phyloP scores from a whole-genome alignment of 176 grass and related monocot genomes.

The Panicum miliaceum region DNA sequence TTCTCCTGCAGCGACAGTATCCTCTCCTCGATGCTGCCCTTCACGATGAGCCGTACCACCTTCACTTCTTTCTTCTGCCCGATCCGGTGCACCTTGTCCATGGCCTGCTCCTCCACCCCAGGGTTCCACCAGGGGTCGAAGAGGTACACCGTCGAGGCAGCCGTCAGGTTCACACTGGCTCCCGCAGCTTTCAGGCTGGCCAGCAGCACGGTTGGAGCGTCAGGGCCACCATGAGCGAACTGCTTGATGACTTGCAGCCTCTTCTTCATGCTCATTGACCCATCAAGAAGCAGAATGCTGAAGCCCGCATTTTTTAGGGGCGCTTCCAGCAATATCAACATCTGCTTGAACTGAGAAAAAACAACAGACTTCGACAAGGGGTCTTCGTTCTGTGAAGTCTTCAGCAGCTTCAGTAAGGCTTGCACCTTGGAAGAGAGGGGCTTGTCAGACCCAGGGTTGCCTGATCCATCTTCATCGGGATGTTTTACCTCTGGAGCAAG shows the following conservation, averaged over 20 bases:
- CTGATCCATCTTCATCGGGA: conserved; percentile 58
- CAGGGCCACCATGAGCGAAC: conserved; percentile 47
- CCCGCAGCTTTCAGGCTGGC: conserved; percentile 85
- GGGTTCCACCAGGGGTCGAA: conserved; percentile 98
- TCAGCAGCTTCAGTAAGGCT: conserved; percentile 70
- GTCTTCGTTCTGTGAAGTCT: conserved; percentile 50
- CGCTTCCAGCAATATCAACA: conserved; percentile 79
- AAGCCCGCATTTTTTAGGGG: conserved; percentile 77
- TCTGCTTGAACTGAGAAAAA: conserved; percentile 94
- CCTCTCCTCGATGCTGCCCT: conserved; percentile 83
- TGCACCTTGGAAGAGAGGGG: conserved; percentile 86
- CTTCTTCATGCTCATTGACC: conserved; percentile 75
- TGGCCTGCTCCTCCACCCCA: conserved; percentile 89
- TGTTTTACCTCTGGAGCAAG: conserved; percentile 59
- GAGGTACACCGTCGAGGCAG: conserved; percentile 83
- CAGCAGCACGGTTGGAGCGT: conserved; percentile 69
- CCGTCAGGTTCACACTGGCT: conserved; percentile 79
- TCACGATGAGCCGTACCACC: conserved; percentile 76
- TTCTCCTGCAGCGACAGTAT: conserved; percentile 80
- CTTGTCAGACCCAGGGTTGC: conserved; percentile 29
- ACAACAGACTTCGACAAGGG: conserved; percentile 76
- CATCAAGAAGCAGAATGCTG: conserved; percentile 62
- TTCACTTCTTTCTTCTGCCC: conserved; percentile 81
- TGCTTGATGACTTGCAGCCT: conserved; percentile 68
- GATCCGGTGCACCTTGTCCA: conserved; percentile 93